phyloP scores from a whole-genome alignment of 2,329 filamentous ascomycete species.

The Thermothelomyces thermophilus region DNA sequence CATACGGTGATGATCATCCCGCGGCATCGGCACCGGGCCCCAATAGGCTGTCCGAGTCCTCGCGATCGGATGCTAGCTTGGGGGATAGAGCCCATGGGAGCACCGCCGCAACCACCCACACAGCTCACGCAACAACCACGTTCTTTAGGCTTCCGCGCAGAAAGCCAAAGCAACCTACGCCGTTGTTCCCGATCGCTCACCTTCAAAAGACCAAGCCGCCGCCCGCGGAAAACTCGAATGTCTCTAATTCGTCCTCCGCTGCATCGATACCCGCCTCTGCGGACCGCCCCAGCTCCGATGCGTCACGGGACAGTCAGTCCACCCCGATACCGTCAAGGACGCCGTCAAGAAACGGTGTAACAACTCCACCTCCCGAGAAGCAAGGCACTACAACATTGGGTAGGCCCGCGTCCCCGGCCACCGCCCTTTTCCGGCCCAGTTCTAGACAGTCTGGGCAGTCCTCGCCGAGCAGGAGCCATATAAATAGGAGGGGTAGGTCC shows the following conservation, averaged over 20 bases:
- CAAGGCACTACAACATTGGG: constrained; percentile 31
- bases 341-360: constrained; percentile 23
- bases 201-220: constrained; percentile 60
- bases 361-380: constrained; percentile 29
- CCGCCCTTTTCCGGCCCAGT: constrained; percentile 43
- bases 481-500: constrained; percentile 66
- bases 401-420: constrained; percentile 40
- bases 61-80: constrained; percentile 78
- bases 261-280: constrained; percentile 30
- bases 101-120: constrained; percentile 57
- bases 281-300: constrained; percentile 13
- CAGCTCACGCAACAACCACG: constrained; percentile 56
- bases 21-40: constrained; percentile 58
- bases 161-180: constrained; percentile 64
- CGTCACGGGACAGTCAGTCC: constrained; percentile 19
- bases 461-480: constrained; percentile 53
- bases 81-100: constrained; percentile 56
- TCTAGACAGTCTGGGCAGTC: constrained; percentile 58
- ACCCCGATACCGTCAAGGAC: constrained; percentile 30
- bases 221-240: constrained; percentile 28
- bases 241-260: constrained; percentile 41
- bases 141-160: constrained; percentile 78
- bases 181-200: constrained; percentile 78
- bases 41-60: constrained; percentile 74
- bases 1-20: constrained; percentile 55